These are phyloP conservation scores for Fraxinus platypoda DNA, from an alignment of 305 asterid species.

Conservation along the genomic window DNA sequence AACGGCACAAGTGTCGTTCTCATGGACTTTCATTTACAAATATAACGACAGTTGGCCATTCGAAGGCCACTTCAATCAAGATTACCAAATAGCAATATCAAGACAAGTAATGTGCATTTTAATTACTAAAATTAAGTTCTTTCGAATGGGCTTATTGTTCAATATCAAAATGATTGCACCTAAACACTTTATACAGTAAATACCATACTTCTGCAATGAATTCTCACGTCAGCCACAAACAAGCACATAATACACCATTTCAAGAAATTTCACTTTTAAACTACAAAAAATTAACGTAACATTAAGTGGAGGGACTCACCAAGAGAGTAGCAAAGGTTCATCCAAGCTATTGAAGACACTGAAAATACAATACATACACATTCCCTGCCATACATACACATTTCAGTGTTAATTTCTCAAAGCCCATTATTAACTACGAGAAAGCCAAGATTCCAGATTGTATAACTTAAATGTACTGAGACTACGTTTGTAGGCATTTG, in stretches of 20 bases:
- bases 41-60: too few species aligned
- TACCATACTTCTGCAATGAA: neutral
- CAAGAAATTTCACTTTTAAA: neutral
- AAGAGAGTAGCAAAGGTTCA: too few species aligned
- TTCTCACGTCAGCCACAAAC: neutral
- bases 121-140: too few species aligned
- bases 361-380: too few species aligned
- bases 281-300: neutral
- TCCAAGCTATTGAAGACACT: too few species aligned
- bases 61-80: too few species aligned
- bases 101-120: too few species aligned
- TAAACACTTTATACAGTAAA: too few species aligned
- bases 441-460: neutral
- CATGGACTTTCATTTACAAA: too few species aligned
- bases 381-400: too few species aligned
- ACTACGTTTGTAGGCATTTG: neutral
- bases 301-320: conserved; percentile 39
- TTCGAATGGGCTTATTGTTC: neutral
- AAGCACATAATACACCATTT: neutral
- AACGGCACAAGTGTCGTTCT: too few species aligned
- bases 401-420: neutral
- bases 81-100: too few species aligned
- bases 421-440: neutral
- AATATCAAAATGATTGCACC: neutral
- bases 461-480: neutral